phyloP scores from a whole-genome alignment of 2,329 filamentous ascomycete species.

The Akanthomyces dipterigenus region DNA sequence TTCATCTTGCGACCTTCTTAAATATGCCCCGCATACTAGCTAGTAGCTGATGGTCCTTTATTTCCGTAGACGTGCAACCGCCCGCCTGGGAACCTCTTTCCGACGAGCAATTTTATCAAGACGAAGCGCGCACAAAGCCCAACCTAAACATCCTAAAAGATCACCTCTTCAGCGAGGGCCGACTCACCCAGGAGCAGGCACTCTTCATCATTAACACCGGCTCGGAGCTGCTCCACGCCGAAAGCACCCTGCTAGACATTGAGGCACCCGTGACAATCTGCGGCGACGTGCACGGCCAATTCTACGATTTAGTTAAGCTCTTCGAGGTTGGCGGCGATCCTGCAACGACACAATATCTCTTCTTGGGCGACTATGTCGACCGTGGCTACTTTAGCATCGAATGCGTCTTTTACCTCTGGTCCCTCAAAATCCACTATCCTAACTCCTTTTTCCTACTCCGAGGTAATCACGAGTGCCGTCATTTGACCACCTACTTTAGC shows the following conservation, averaged over 20 bases:
- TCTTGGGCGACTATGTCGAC: constrained; percentile 96
- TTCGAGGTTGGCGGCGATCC: constrained; percentile 98
- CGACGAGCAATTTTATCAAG: constrained; percentile 90
- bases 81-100: constrained; percentile 88
- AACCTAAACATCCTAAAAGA: constrained; percentile 93
- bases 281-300: constrained; percentile 96
- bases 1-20: background rate
- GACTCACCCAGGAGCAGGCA: constrained; percentile 93
- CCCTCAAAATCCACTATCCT: constrained; percentile 97
- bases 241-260: constrained; percentile 97
- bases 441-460: constrained; percentile 94
- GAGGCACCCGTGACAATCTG: constrained; percentile 98
- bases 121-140: constrained; percentile 78
- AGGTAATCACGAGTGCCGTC: constrained; percentile 96
- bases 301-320: constrained; percentile 98
- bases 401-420: constrained; percentile 97
- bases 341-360: constrained; percentile 91
- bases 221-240: constrained; percentile 76
- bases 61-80: constrained; percentile 78
- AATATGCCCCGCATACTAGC: background rate
- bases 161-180: constrained; percentile 95
- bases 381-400: constrained; percentile 98
- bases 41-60: constrained; percentile 1
- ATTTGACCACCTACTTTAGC: constrained; percentile 99
- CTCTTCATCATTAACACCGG: constrained; percentile 89